These are phyloP conservation scores for Limnanthes douglasii DNA, from an alignment of 345 rosid species.

Conservation along the genomic window DNA sequence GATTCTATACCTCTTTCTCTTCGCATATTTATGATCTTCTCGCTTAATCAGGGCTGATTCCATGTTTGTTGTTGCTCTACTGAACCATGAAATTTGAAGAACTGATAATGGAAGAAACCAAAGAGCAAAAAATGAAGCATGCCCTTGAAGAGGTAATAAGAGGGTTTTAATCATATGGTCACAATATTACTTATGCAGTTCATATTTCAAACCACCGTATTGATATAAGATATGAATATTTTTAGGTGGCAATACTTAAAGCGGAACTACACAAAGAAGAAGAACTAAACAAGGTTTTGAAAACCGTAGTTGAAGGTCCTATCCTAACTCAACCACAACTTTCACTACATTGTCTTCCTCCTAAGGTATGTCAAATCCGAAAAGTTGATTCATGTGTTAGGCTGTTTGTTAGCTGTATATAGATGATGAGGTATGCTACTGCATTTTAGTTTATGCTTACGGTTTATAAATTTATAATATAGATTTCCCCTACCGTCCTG, in stretches of 20 bases:
- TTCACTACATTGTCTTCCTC: conserved; percentile 54
- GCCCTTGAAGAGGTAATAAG: conserved; percentile 43
- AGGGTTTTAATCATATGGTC: background rate
- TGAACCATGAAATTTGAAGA: conserved; percentile 68
- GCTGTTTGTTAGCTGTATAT: no score
- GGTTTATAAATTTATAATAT: no score
- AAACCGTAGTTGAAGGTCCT: conserved; percentile 37
- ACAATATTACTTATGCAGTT: background rate
- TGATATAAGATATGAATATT: background rate
- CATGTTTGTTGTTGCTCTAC: background rate
- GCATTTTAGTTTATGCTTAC: no score
- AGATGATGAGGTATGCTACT: no score
- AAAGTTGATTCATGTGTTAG: no score
- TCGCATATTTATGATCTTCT: conserved; percentile 2
- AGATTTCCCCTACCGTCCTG: no score
- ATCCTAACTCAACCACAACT: conserved; percentile 28
- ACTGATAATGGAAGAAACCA: conserved; percentile 36
- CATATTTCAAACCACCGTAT: background rate
- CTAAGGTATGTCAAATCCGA: conserved; percentile 36
- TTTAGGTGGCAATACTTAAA: conserved; percentile 48
- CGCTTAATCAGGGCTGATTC: background rate
- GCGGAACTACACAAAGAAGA: conserved; percentile 45
- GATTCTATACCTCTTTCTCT: conserved; percentile 10
- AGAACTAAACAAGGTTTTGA: conserved; percentile 33
- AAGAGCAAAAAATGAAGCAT: conserved; percentile 21